Evolutionary conservation across 345 rosid species (phyloP).

Genomic region (Acer campestre): DNA sequence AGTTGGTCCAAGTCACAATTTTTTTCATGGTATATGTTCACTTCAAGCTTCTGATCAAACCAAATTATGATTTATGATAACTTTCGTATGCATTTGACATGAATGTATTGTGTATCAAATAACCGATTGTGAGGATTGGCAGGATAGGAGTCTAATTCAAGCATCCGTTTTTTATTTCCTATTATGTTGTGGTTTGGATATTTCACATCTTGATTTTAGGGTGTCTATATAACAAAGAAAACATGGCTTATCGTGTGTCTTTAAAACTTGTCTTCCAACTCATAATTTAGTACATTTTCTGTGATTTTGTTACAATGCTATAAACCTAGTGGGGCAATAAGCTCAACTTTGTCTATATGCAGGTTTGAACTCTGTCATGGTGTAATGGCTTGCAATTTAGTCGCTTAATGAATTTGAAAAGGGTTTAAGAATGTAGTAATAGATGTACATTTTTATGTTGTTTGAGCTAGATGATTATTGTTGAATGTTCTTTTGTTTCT

Average conservation of each 20-base stretch:
- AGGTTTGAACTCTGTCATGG: neutral
- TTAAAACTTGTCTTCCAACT: neutral
- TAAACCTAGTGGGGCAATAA: neutral
- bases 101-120: too few relatives aligned
- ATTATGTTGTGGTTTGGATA: conserved; percentile 2
- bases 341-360: neutral
- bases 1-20: too few relatives aligned
- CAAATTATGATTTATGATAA: too few relatives aligned
- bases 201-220: neutral
- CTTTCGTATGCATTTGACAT: too few relatives aligned
- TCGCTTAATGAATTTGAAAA: neutral
- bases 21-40: too few relatives aligned
- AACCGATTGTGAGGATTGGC: too few relatives aligned
- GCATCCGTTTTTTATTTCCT: neutral
- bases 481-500: too few relatives aligned
- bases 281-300: neutral
- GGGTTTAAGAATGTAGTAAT: neutral
- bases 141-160: too few relatives aligned
- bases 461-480: too few relatives aligned
- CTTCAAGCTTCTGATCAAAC: too few relatives aligned
- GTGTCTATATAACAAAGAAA: neutral
- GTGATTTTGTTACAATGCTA: neutral
- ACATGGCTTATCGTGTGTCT: neutral
- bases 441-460: neutral
- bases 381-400: neutral